Base-by-base conservation (phyloP, 495 filamentous ascomycete genomes). In the Aspergillus ostianus region DNA sequence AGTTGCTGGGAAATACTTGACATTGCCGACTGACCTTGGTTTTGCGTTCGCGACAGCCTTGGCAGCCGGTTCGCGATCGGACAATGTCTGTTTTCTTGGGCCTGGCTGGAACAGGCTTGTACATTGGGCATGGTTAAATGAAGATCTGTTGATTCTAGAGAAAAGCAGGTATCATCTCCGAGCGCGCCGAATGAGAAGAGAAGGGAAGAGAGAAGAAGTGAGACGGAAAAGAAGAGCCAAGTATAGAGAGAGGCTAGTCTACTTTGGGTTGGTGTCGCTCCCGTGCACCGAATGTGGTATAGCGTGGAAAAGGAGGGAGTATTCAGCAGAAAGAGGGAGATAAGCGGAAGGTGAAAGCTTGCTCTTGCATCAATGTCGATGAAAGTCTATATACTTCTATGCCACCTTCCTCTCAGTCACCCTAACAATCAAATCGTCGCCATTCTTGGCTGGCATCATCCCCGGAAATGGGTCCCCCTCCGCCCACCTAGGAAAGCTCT, bases 11-110 rank as follows among this genome's bases (percentile, higher is more conserved):
- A 21, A n/a, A 19, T 6, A n/a, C 18, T 44, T 52, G 23, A 18
- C 13, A 47, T 3, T 48, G 50, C 26, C 6, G 18, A 21, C 27
- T 3, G 21, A 60, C 58, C 58, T 61, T 61, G 15, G 64, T 67
- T 30, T 58, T 46, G 26, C 62, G 49, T 45, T 66, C 53, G 46
- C 64, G 67, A 50, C 64, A 71, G 47, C 51, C 51, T 59, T 66
- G 67, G 47, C 66, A 69, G 30, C 68, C 66, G 41, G 51, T 67
- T 21, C 68, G 64, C 52, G 69, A 71, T n/a, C 64, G 66, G 47
- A 62, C 32, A 56, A 70, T 73, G 29, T 62, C 54, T n/a, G 67
- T 71, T 53, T 69, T 69, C 55, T 67, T 69, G 1, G 62, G 66
- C 20, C 70, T 62, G 9, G 68, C 60, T 8, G 60, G 66, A 6